Evolutionary conservation across 2,329 filamentous ascomycete genomes (phyloP).

Genomic region (Rutstroemia sp.): DNA sequence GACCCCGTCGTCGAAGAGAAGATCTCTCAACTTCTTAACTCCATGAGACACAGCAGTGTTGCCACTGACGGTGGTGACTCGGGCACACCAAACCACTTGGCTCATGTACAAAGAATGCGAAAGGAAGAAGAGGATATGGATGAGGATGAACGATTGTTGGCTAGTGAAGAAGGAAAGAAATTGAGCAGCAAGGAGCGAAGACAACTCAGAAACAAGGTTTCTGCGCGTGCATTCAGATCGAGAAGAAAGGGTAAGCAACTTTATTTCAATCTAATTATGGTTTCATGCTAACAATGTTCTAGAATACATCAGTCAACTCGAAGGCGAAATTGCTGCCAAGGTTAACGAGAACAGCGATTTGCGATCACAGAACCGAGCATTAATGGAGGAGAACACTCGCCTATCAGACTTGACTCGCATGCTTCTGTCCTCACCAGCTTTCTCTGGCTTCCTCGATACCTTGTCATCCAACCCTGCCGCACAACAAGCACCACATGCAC

Average conservation of each 20-base stretch:
- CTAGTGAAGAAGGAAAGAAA: constrained; percentile 98
- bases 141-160: constrained; percentile 85
- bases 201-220: constrained; percentile 98
- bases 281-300: constrained; percentile 40
- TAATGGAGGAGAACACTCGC: constrained; percentile 80
- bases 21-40: constrained; percentile 85
- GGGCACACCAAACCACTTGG: constrained; percentile 36
- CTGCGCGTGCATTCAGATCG: constrained; percentile 94
- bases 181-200: constrained; percentile 95
- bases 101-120: constrained; percentile 65
- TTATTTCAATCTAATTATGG: not conserved
- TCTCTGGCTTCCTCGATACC: constrained; percentile 72
- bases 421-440: constrained; percentile 72
- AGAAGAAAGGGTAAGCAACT: constrained; percentile 78
- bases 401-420: constrained; percentile 72
- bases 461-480: constrained; percentile 53
- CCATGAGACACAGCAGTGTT: constrained; percentile 68
- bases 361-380: constrained; percentile 69
- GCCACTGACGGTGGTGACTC: constrained; percentile 45
- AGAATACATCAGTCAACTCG: constrained; percentile 97
- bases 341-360: constrained; percentile 77
- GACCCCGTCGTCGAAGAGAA: constrained; percentile 82
- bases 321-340: constrained; percentile 79
- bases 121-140: constrained; percentile 99
- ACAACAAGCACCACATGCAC: constrained; percentile 31